Base-by-base conservation (phyloP, 257 asterid genomes). In the Salvia rosmarinus region DNA sequence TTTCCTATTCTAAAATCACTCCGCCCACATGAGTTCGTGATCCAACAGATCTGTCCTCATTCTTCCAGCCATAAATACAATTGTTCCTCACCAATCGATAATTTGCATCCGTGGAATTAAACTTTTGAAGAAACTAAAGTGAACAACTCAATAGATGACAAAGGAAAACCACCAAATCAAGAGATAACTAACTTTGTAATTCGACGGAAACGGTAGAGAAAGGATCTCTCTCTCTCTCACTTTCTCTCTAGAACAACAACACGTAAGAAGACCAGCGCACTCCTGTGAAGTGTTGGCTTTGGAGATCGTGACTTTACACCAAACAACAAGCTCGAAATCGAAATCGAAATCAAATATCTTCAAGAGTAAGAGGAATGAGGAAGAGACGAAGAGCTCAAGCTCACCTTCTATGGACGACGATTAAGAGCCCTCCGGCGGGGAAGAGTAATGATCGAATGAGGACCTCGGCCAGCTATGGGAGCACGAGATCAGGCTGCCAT, bases 171-270 rank as follows among this genome's bases (percentile, higher is more conserved):
- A 21, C 43, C 69, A 50, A 50, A 34, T 72, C 43, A 72, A 8
- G 9, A 62, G 17, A 61, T 5, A 49, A 72, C 46, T 49, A n/a
- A 72, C 77, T n/a, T 71, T 72, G 39, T 3, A 19, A 20, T 62
- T 37, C 25, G 56, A 72, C 12, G 55, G 43, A 28, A 42, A 56
- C 37, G 50, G 63, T n/a, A 25, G 40, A 63, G 55, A 5, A 20
- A 42, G 55, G n/a, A 64, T 13, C 35, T 63, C 37, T 63, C 32
- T 16, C 30, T 16, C 65, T 25, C 30, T 25, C 30, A 25, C 47
- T 60, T 39, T 58, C 76, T 59, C 68, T 9, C 32, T 46, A 51
- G 69, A 71, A 43, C 61, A 68, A 14, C 50, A 68, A 68, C 64
- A 68, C 52, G 52, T 62, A 37, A 64, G 44, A 60, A 47, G 32